These are phyloP conservation scores for Grosmannia huntii DNA, from an alignment of 2,329 filamentous ascomycete species.

Conservation along the genomic window DNA sequence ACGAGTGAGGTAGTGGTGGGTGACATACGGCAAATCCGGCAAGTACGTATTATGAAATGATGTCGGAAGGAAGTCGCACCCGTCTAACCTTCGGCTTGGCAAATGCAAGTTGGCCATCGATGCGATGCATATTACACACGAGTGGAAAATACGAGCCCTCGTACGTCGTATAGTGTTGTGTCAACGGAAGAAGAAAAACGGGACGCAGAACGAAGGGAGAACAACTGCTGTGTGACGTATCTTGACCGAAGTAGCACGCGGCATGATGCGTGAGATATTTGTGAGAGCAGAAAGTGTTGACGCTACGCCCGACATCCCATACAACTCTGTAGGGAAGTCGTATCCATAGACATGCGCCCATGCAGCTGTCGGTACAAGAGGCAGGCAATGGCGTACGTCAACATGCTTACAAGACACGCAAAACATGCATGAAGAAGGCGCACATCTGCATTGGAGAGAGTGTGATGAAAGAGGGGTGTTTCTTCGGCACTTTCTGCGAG, in stretches of 20 bases:
- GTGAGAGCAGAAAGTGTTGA: neutral
- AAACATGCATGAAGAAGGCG: neutral
- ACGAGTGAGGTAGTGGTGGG: neutral
- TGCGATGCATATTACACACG: neutral
- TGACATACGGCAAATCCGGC: neutral
- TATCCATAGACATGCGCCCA: neutral
- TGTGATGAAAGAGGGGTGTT: neutral
- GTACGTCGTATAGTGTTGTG: no score
- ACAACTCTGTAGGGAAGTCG: neutral
- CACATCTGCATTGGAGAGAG: neutral
- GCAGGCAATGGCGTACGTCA: neutral
- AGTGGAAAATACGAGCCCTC: neutral
- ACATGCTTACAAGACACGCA: neutral
- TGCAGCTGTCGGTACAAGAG: neutral
- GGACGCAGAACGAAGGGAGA: neutral
- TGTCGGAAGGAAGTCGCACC: neutral
- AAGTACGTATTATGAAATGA: neutral
- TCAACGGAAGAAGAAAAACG: no score
- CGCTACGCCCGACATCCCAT: neutral
- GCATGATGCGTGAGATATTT: neutral
- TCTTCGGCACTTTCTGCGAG: neutral
- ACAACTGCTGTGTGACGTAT: neutral
- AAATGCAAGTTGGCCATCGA: no score
- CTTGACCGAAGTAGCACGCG: neutral
- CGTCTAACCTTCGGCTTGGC: neutral